phyloP scores from a whole-genome alignment of 2,329 filamentous ascomycete genomes.

The Xylariaceae sp. region DNA sequence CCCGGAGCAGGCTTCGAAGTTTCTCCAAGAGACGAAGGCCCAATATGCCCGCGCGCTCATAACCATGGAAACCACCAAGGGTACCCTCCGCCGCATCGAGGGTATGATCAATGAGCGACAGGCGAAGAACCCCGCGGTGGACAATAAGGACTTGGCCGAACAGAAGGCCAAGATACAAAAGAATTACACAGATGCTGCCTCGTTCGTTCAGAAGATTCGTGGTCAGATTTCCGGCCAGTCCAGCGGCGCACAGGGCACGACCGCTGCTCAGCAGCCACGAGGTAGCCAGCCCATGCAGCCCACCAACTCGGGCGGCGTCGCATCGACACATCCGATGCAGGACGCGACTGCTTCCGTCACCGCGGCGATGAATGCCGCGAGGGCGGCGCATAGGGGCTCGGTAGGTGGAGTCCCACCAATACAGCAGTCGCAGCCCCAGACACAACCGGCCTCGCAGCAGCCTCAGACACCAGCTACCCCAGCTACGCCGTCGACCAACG shows the following conservation, averaged over 20 bases:
- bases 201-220: conserved; percentile 25
- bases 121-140: conserved; percentile 24
- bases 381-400: conserved; percentile 22
- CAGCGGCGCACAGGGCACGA: conserved; percentile 14
- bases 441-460: background rate
- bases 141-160: conserved; percentile 23
- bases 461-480: conserved; percentile 25
- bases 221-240: conserved; percentile 17
- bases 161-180: conserved; percentile 21
- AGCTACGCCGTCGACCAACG: conserved; percentile 23
- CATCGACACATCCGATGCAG: conserved; percentile 31
- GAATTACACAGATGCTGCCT: conserved; percentile 20
- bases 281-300: conserved; percentile 24
- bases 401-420: background rate
- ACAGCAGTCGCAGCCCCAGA: conserved; percentile 18
- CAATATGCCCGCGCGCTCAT: conserved; percentile 25
- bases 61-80: conserved; percentile 27
- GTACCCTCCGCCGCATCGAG: conserved; percentile 18
- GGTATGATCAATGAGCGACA: conserved; percentile 26
- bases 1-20: conserved; percentile 23
- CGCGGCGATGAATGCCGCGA: conserved; percentile 33
- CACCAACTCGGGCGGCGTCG: conserved; percentile 17
- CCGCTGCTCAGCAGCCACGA: conserved; percentile 21
- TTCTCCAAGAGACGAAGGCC: conserved; percentile 18
- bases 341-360: conserved; percentile 32